Evolutionary conservation across 2,329 filamentous ascomycete genomes (phyloP), one percentile per base, ranked within the genome.

Genomic region (Didymella arachidicola): DNA sequence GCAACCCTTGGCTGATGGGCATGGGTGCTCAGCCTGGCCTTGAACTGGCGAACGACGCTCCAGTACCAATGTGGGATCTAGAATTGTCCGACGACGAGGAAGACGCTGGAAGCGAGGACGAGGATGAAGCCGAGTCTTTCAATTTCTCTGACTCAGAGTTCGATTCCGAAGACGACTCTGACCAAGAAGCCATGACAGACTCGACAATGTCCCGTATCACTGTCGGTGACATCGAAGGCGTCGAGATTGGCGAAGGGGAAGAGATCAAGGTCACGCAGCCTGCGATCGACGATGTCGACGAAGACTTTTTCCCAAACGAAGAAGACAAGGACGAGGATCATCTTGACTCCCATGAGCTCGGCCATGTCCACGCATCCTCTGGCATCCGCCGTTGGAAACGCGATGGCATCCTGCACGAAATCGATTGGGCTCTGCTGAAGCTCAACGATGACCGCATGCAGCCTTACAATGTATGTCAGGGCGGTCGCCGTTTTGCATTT

Each of bases 351-450:
- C 95, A 91, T 69, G 86, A 87, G 14, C 82, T 98, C 1, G 94
- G 94, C 3, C 87, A 92, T 69, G 82, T 98, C 4, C 92, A 96
- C 70, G 94, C 94, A 0, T 96, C 92, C 0, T 97, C 93, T 22
- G 94, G 94, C 7, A 90, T 98, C 58, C 87, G 92, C 4, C 87
- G 94, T 29, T 89, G 90, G 72, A 84, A 82, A 50, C 84, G 89
- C 59, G 83, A 89, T 60, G 88, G 89, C 4, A 80, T 96, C 25
- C 82, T 91, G 6, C 94, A 97, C 73, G 94, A 98, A 76, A 93
- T 98, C 43, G 94, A 98, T 76, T 98, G 94, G 94, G 93, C 93
- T 0, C 81, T 98, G 2, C 93, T 98, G 67, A 87, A 91, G 65
- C 91, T 98, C 63, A 81, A 89, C 11, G 82, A 88, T 4, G 84